These are phyloP conservation scores for Ceratobasidium sp. DNA, from an alignment of 1,284 basidiomycete genomes.

Conservation along the genomic window DNA sequence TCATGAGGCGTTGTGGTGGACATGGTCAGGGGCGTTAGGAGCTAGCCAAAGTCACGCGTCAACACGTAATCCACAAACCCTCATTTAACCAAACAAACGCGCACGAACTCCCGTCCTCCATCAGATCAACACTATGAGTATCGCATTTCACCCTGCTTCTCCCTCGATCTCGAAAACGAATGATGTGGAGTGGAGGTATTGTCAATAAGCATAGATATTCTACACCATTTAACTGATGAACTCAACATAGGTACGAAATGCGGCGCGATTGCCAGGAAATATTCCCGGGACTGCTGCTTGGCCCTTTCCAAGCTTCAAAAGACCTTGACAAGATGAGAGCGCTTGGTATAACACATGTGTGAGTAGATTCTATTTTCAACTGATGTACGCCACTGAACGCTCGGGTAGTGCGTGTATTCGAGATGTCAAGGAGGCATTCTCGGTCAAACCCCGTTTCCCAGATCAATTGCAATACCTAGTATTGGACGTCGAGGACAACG, in stretches of 20 bases:
- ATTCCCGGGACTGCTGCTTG: conserved; percentile 79
- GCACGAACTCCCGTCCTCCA: conserved; percentile 20
- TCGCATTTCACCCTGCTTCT: conserved; percentile 11
- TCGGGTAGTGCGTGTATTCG: conserved; percentile 79
- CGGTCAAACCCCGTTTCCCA: conserved; percentile 83
- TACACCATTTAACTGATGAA: background rate
- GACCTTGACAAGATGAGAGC: conserved; percentile 68
- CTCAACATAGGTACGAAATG: conserved; percentile 83
- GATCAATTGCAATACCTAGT: conserved; percentile 79
- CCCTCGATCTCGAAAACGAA: conserved; percentile 1
- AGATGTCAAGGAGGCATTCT: conserved; percentile 83
- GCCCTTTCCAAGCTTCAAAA: conserved; percentile 87
- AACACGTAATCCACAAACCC: conserved; percentile 13
- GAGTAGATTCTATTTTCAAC: conserved; percentile 48
- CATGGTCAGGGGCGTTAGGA: conserved; percentile 45
- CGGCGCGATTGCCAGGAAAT: conserved; percentile 90
- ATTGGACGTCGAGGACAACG: conserved; percentile 86
- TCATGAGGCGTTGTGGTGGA: conserved; percentile 57
- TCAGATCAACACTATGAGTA: conserved; percentile 15
- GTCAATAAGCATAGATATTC: background rate
- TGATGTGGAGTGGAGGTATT: conserved; percentile 38
- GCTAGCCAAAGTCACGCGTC: conserved; percentile 21
- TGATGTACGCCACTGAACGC: background rate
- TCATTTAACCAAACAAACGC: conserved; percentile 21
- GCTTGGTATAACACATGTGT: conserved; percentile 87